These are phyloP conservation scores for Plectranthus barbatus DNA, from an alignment of 257 asterid genomes.

Conservation along the genomic window DNA sequence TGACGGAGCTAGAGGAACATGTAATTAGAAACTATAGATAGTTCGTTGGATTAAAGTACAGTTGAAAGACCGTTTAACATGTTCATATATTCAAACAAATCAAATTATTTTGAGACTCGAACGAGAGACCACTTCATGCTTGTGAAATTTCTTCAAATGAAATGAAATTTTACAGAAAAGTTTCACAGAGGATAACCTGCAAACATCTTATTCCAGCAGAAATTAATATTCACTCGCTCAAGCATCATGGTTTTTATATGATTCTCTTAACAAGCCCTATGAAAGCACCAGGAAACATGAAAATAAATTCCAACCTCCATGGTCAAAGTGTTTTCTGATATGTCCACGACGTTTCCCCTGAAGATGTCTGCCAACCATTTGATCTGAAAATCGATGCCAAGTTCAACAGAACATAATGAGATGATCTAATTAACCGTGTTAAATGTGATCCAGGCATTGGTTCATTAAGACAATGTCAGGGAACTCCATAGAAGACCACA, in stretches of 20 bases:
- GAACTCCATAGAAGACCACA: not conserved
- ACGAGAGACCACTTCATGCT: conserved; percentile 2
- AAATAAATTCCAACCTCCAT: conserved; percentile 47
- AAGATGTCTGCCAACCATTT: conserved; percentile 73
- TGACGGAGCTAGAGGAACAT: no score
- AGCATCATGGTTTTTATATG: conserved; percentile 3
- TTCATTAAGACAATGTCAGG: not conserved
- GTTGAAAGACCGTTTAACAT: not conserved
- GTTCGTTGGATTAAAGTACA: not conserved
- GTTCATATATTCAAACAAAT: not conserved
- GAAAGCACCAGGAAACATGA: conserved; percentile 10
- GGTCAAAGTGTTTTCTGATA: conserved; percentile 64
- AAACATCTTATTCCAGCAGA: not conserved
- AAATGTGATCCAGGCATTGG: not conserved
- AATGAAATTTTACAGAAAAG: not conserved
- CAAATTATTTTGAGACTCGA: not conserved
- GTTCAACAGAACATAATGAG: not conserved
- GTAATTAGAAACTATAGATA: not conserved
- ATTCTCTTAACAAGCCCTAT: conserved; percentile 2
- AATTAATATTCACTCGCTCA: not conserved
- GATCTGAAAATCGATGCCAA: conserved; percentile 41
- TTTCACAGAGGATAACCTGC: not conserved
- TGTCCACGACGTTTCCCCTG: conserved; percentile 78
- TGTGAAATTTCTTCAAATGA: not conserved
- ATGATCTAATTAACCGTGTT: not conserved